Evolutionary conservation across 495 filamentous ascomycete species (phyloP).

Genomic region (Parmelia sp.): DNA sequence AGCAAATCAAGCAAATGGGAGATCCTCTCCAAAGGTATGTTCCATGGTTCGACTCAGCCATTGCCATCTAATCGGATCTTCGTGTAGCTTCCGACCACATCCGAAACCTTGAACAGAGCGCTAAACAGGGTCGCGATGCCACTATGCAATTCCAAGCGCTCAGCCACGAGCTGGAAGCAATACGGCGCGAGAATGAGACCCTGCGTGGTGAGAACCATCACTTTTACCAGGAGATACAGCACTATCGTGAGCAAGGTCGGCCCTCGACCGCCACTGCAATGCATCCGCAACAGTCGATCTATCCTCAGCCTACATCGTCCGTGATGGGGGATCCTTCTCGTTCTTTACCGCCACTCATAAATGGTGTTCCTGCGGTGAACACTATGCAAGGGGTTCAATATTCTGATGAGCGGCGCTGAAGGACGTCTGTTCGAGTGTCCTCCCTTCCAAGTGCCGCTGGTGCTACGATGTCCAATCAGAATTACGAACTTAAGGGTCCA

Average conservation of each 20-base stretch:
- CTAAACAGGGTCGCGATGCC: constrained; percentile 36
- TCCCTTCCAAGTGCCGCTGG: neutral
- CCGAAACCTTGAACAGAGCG: constrained; percentile 33
- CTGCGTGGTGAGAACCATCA: constrained; percentile 52
- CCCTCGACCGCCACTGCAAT: constrained; percentile 33
- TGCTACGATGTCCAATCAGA: neutral
- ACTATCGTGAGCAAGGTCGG: constrained; percentile 22
- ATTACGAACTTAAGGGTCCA: neutral
- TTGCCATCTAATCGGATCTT: constrained; percentile 27
- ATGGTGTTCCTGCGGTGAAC: constrained; percentile 39
- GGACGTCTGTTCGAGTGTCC: neutral
- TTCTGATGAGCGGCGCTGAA: constrained; percentile 44
- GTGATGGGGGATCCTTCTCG: constrained; percentile 43
- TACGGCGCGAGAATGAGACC: constrained; percentile 42
- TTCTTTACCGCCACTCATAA: constrained; percentile 47
- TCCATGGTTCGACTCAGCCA: neutral
- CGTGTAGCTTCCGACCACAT: constrained; percentile 39
- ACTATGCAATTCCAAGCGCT: constrained; percentile 32
- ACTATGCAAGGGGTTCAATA: constrained; percentile 54
- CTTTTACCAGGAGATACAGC: constrained; percentile 34
- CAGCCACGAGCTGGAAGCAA: constrained; percentile 40
- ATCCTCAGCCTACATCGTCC: constrained; percentile 31
- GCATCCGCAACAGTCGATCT: constrained; percentile 38
- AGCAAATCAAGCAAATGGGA: constrained; percentile 99
- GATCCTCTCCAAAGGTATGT: constrained; percentile 84